A percentile compares a stretch with the other conserved stretches of the same genome.
Conservation (phyloP, 2,329 filamentous ascomycete genomes). For the Colletotrichum horii region DNA sequence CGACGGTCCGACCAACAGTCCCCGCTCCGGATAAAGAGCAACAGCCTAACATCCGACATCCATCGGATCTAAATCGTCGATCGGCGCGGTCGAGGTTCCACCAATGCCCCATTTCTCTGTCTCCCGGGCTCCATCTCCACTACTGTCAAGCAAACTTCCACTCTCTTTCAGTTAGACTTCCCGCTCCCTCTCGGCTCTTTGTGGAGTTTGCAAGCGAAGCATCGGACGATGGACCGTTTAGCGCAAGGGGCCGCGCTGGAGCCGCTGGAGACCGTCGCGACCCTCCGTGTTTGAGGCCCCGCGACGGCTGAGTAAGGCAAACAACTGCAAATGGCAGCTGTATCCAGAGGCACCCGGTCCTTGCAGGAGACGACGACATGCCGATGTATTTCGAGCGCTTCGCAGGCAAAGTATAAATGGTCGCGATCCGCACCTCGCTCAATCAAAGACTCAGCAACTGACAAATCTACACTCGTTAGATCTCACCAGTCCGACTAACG, state of each 20-base stretch:
- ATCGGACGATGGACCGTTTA: not conserved
- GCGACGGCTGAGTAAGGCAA: not conserved
- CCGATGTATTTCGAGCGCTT: not conserved
- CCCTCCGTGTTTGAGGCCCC: not conserved
- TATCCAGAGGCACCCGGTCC: not conserved
- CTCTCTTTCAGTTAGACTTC: not conserved
- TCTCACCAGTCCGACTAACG: not conserved
- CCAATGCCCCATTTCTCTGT: not conserved
- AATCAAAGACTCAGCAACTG: not conserved
- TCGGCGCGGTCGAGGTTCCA: not conserved
- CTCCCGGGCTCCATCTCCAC: not conserved
- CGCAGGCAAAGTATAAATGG: not conserved
- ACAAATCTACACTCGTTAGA: not conserved
- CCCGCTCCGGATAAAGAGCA: not conserved
- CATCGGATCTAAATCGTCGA: not conserved
- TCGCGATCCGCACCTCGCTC: not conserved
- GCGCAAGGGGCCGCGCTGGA: not conserved
- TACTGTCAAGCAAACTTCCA: not conserved
- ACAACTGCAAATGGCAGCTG: not conserved
- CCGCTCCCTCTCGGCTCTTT: not conserved
- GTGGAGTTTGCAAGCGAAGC: not conserved
- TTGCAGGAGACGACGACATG: not conserved
- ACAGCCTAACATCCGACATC: not conserved
- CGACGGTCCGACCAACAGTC: not conserved
- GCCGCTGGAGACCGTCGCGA: not conserved